phyloP scores from a whole-genome alignment of 1,284 basidiomycete species.

The Cryptococcus sp. region DNA sequence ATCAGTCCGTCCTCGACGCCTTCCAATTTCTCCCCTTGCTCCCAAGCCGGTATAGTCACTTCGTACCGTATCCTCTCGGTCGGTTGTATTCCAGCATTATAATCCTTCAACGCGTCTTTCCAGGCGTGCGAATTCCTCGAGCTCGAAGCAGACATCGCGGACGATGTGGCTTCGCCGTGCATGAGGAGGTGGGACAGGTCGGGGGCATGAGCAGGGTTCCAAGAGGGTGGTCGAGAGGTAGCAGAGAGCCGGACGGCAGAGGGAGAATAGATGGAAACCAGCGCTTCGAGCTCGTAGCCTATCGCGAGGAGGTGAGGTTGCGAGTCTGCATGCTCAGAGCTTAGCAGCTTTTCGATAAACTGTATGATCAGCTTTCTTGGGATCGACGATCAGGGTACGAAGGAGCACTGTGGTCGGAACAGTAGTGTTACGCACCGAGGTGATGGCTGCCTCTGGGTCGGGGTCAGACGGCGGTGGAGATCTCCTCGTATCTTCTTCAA shows the following conservation, averaged over 20 bases:
- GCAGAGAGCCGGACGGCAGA: slow-evolving; percentile 50
- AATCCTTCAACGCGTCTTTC: slow-evolving; percentile 23
- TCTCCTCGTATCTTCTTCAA: background rate
- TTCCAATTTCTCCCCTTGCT: slow-evolving; percentile 47
- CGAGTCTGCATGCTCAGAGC: slow-evolving; percentile 24
- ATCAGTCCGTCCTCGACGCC: slow-evolving; percentile 11
- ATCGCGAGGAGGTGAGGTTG: slow-evolving; percentile 29
- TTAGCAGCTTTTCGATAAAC: slow-evolving; percentile 36
- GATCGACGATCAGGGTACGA: background rate
- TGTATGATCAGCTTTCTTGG: slow-evolving; percentile 7
- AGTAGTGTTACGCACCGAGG: background rate
- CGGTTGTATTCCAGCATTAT: slow-evolving; percentile 22
- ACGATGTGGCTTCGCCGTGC: background rate
- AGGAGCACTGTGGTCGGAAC: background rate
- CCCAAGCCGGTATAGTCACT: slow-evolving; percentile 50
- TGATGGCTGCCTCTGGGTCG: background rate
- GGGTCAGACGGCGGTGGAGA: background rate
- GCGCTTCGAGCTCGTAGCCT: slow-evolving; percentile 53
- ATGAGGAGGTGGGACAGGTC: background rate
- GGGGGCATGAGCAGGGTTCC: background rate
- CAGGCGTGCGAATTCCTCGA: slow-evolving; percentile 10
- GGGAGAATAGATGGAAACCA: slow-evolving; percentile 78
- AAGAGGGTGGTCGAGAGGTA: slow-evolving; percentile 17
- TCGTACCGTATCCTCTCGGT: slow-evolving; percentile 60
- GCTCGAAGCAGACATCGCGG: background rate